These are phyloP conservation scores for Thielaviopsis euricoi DNA, from an alignment of 2,329 filamentous ascomycete species.

Conservation along the genomic window DNA sequence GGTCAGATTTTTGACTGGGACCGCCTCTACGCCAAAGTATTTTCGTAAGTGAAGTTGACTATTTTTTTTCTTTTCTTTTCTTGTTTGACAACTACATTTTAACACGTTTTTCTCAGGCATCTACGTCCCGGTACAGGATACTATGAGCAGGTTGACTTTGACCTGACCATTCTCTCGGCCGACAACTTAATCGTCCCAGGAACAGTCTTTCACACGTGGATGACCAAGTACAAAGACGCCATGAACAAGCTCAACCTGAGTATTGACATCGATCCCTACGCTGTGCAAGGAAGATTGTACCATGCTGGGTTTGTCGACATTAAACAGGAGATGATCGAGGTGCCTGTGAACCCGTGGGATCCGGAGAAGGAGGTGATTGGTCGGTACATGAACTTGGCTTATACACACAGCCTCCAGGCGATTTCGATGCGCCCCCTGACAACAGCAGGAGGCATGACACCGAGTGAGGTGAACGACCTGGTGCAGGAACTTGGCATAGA, in stretches of 20 bases:
- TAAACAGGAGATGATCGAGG: slow-evolving; percentile 46
- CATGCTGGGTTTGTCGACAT: slow-evolving; percentile 67
- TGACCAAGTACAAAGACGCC: slow-evolving; percentile 47
- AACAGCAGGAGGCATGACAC: slow-evolving; percentile 25
- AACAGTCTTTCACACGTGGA: slow-evolving; percentile 52
- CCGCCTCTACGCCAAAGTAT: slow-evolving; percentile 53
- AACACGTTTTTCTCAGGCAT: slow-evolving; percentile 33
- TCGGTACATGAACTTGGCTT: slow-evolving; percentile 67
- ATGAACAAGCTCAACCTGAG: slow-evolving; percentile 49
- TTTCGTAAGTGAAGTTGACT: slow-evolving; percentile 31
- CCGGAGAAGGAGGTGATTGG: slow-evolving; percentile 52
- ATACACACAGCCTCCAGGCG: slow-evolving; percentile 57
- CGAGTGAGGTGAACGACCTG: slow-evolving; percentile 47
- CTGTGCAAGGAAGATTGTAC: slow-evolving; percentile 32
- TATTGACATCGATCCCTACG: slow-evolving; percentile 35
- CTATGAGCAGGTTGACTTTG: slow-evolving; percentile 81
- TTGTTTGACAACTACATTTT: background rate
- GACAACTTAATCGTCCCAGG: slow-evolving; percentile 41
- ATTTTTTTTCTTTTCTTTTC: background rate
- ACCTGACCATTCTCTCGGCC: slow-evolving; percentile 60
- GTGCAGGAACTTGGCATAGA: slow-evolving; percentile 48
- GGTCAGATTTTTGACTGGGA: slow-evolving; percentile 68
- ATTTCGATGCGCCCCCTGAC: slow-evolving; percentile 60
- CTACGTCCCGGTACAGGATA: slow-evolving; percentile 58
- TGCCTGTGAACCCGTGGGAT: slow-evolving; percentile 61